A percentile compares a stretch with the other conserved stretches of the same genome.
These are phyloP conservation scores for Aurifilum marmelostoma DNA, from an alignment of 2,329 filamentous ascomycete species.

Conservation along the genomic window DNA sequence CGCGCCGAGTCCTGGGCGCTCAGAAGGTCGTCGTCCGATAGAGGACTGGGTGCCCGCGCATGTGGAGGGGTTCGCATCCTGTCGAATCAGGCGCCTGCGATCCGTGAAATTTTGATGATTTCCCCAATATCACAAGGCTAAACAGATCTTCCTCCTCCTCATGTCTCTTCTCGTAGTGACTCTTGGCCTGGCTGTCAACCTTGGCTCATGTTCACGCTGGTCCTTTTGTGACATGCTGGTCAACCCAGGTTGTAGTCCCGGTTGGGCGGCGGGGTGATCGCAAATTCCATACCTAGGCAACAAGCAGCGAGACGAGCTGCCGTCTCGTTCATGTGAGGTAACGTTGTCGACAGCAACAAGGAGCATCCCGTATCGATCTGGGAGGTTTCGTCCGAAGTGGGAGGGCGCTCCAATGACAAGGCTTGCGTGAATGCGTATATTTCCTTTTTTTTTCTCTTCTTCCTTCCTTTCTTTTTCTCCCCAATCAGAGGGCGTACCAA, in stretches of 20 bases:
- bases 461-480: too few relatives aligned
- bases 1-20: neutral
- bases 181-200: slow-evolving; percentile 3
- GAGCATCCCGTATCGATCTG: neutral
- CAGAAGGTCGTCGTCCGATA: neutral
- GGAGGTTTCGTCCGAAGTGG: too few relatives aligned
- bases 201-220: neutral
- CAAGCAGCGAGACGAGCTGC: neutral
- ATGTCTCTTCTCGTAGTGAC: neutral
- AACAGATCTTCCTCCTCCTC: neutral
- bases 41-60: neutral
- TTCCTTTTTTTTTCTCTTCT: too few relatives aligned
- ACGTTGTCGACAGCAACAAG: neutral
- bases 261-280: neutral
- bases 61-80: slow-evolving; percentile 1
- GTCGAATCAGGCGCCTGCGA: neutral
- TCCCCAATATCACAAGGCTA: neutral
- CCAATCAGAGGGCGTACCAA: neutral
- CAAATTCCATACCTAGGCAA: neutral
- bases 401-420: neutral
- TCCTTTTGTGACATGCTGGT: slow-evolving; percentile 14
- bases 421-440: neutral
- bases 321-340: neutral
- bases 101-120: neutral
- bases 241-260: neutral